These are phyloP conservation scores for Dacryopinax primogenitus DNA, from an alignment of 768 basidiomycete genomes.

Conservation along the genomic window DNA sequence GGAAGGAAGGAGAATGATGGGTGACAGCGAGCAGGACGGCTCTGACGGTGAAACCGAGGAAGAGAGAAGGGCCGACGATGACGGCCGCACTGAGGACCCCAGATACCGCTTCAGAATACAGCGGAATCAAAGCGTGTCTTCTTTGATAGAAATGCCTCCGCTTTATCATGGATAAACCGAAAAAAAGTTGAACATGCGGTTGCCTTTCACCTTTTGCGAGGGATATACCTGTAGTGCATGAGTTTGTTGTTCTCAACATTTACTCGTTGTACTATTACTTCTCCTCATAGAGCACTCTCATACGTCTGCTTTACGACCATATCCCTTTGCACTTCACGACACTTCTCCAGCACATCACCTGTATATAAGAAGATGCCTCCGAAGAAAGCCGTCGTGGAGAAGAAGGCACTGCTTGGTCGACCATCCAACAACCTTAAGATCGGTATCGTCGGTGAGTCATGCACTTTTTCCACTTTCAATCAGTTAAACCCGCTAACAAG, in stretches of 20 bases:
- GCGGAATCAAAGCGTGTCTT: neutral
- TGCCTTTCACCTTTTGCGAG: too few relatives aligned
- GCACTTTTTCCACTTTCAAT: conserved; percentile 13
- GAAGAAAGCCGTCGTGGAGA: conserved; percentile 71
- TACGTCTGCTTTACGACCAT: neutral
- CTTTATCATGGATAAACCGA: too few relatives aligned
- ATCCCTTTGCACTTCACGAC: neutral
- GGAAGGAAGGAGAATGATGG: neutral
- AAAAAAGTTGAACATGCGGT: too few relatives aligned
- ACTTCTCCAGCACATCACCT: neutral
- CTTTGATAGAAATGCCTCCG: neutral
- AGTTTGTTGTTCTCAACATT: neutral
- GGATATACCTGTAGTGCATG: conserved; percentile 1
- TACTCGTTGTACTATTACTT: neutral
- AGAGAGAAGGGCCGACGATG: neutral
- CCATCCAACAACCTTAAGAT: conserved; percentile 97
- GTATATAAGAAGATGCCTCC: conserved; percentile 60
- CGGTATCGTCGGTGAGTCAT: conserved; percentile 86
- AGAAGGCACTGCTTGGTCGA: conserved; percentile 75
- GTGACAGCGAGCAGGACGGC: neutral
- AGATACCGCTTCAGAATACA: neutral
- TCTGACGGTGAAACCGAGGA: neutral
- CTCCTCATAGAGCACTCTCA: neutral
- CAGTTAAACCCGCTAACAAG: neutral
- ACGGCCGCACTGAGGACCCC: neutral